Evolutionary conservation across 129 eudicot species (phyloP).

Genomic region (Flaveria bidentis): DNA sequence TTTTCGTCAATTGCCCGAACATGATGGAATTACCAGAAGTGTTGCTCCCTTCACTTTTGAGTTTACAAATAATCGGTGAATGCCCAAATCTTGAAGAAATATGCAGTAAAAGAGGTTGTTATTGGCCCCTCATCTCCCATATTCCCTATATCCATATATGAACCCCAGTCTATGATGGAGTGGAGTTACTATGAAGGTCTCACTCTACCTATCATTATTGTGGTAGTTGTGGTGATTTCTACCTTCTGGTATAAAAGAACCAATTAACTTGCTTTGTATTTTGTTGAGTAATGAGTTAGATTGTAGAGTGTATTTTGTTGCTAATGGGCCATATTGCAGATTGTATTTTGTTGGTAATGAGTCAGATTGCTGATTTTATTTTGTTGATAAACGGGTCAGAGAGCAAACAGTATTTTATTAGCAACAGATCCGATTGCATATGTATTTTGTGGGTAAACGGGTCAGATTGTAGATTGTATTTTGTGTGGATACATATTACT

Average conservation of each 20-base stretch:
- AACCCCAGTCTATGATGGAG: too few species aligned
- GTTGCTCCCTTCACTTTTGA: too few species aligned
- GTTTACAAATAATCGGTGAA: too few species aligned
- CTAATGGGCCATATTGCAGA: not conserved
- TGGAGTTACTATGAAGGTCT: too few species aligned
- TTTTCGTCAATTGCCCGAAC: too few species aligned
- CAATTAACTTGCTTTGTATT: not conserved
- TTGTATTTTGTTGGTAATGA: not conserved
- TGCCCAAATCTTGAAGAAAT: too few species aligned
- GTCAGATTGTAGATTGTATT: not conserved
- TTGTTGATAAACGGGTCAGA: not conserved
- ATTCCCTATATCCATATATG: too few species aligned
- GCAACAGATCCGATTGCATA: not conserved
- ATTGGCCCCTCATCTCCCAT: too few species aligned
- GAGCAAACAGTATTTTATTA: not conserved
- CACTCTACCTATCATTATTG: not conserved
- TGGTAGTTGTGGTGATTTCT: too few species aligned
- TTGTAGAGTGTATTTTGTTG: not conserved
- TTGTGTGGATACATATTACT: not conserved
- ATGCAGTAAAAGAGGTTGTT: too few species aligned
- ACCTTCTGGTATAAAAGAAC: not conserved
- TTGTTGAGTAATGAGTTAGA: not conserved
- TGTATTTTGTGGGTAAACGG: too few species aligned
- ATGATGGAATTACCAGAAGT: too few species aligned
- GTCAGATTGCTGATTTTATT: not conserved